Percentiles rank a stretch among this genome's conserved stretches.
Evolutionary conservation across 371 early-diverging fungal genomes (phyloP).

Genomic region (Batrachochytrium dendrobatidis): DNA sequence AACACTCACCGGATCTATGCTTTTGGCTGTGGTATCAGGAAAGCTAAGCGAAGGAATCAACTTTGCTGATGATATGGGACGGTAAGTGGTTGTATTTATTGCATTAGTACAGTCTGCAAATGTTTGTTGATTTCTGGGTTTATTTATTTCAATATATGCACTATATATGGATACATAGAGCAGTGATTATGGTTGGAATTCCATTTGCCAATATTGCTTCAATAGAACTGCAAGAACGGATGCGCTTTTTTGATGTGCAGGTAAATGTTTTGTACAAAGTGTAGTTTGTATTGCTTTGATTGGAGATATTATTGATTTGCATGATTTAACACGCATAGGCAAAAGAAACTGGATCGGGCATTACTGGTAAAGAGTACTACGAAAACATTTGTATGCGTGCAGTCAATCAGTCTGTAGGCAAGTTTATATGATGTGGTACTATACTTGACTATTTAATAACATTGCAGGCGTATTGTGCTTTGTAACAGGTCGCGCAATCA

Average conservation of each 20-base stretch:
- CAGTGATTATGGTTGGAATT: conserved; percentile 54
- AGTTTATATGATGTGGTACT: background rate
- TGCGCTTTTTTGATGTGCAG: conserved; percentile 48
- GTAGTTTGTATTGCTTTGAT: background rate
- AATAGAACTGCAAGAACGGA: conserved; percentile 64
- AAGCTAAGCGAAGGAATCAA: conserved; percentile 98
- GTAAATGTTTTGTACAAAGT: background rate
- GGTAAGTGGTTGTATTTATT: conserved; percentile 33
- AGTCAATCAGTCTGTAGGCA: conserved; percentile 94
- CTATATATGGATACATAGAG: conserved; percentile 25
- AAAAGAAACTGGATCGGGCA: background rate
- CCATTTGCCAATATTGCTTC: conserved; percentile 47
- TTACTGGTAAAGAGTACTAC: conserved; percentile 62
- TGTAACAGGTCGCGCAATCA: conserved; percentile 70
- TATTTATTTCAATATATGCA: background rate
- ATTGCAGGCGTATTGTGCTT: background rate
- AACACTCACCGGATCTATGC: conserved; percentile 58
- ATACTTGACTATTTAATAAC: background rate
- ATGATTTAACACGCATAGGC: background rate
- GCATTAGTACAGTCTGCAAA: background rate
- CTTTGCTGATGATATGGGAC: conserved; percentile 74
- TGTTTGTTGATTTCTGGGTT: background rate
- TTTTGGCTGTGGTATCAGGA: conserved; percentile 95
- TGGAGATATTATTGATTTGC: background rate
- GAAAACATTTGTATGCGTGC: conserved; percentile 92